A percentile compares a stretch with the other conserved stretches of the same genome.
phyloP scores from a whole-genome alignment of 163 green algal genomes.

The Trebouxia gelatinosa region DNA sequence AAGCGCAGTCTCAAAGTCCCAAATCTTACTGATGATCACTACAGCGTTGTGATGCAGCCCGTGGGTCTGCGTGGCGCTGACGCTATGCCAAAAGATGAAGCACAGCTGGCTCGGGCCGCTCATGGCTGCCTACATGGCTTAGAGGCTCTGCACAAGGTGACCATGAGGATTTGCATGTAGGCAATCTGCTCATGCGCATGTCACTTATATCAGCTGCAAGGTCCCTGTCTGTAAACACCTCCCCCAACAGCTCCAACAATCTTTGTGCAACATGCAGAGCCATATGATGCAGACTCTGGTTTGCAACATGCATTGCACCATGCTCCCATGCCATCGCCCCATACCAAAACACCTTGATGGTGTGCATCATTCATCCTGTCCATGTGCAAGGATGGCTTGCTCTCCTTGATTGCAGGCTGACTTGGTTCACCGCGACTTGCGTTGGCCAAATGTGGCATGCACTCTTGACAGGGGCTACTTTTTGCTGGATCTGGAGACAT shows the following conservation, averaged over 20 bases:
- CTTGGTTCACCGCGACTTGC: slow-evolving; percentile 20
- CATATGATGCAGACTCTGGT: neutral
- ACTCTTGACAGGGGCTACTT: neutral
- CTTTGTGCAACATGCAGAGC: neutral
- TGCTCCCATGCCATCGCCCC: no score
- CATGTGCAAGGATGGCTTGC: neutral
- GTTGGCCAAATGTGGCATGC: slow-evolving; percentile 22
- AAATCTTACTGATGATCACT: slow-evolving; percentile 6
- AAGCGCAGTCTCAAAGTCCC: neutral
- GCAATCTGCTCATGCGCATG: neutral
- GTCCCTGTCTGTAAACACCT: neutral
- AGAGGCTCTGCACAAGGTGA: neutral
- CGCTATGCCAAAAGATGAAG: slow-evolving; percentile 10
- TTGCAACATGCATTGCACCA: neutral
- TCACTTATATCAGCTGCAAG: slow-evolving; percentile 4
- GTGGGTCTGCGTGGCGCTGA: slow-evolving; percentile 16
- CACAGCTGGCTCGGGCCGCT: neutral
- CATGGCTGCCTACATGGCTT: slow-evolving; percentile 17
- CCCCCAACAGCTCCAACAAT: neutral
- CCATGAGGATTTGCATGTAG: neutral
- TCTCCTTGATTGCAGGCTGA: neutral
- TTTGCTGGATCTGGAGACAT: slow-evolving; percentile 18
- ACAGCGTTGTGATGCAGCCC: slow-evolving; percentile 1
- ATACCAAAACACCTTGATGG: no score
- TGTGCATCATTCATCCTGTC: neutral